Evolutionary conservation across 345 rosid genomes (phyloP).

Genomic region (Eutrema yunnanense): DNA sequence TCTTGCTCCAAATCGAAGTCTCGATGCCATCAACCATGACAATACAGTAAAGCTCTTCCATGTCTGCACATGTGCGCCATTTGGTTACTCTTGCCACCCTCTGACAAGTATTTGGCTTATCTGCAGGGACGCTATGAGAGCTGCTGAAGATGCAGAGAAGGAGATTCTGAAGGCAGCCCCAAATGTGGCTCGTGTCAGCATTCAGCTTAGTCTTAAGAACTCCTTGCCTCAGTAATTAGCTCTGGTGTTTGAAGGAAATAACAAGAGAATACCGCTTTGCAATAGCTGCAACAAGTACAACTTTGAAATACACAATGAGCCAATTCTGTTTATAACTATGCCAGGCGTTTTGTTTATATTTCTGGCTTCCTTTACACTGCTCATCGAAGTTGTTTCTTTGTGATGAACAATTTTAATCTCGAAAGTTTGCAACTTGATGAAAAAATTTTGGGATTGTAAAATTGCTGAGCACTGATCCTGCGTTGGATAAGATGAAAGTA

Average conservation of each 20-base stretch:
- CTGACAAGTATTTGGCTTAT: background rate
- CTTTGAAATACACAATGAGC: background rate
- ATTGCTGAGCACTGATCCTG: background rate
- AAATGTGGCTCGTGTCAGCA: constrained; percentile 42
- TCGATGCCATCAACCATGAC: constrained; percentile 32
- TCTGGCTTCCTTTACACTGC: constrained; percentile 1
- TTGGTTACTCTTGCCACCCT: background rate
- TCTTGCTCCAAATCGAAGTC: constrained; percentile 45
- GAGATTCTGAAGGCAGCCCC: constrained; percentile 44
- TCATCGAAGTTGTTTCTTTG: background rate
- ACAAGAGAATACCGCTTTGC: background rate
- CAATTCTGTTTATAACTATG: constrained; percentile 12
- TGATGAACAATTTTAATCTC: background rate
- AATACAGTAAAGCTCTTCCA: constrained; percentile 27
- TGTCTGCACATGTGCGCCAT: background rate
- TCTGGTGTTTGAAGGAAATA: background rate
- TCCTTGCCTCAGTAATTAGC: constrained; percentile 27
- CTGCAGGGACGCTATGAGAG: constrained; percentile 55
- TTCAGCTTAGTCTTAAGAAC: constrained; percentile 51
- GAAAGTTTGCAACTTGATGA: background rate
- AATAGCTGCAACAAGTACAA: background rate
- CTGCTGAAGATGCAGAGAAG: constrained; percentile 51
- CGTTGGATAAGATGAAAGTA: background rate
- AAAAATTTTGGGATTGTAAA: constrained; percentile 13
- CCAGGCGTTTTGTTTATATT: background rate